These are phyloP conservation scores for Teratosphaeria zuluensis DNA, from an alignment of 2,329 filamentous ascomycete genomes.

Conservation along the genomic window DNA sequence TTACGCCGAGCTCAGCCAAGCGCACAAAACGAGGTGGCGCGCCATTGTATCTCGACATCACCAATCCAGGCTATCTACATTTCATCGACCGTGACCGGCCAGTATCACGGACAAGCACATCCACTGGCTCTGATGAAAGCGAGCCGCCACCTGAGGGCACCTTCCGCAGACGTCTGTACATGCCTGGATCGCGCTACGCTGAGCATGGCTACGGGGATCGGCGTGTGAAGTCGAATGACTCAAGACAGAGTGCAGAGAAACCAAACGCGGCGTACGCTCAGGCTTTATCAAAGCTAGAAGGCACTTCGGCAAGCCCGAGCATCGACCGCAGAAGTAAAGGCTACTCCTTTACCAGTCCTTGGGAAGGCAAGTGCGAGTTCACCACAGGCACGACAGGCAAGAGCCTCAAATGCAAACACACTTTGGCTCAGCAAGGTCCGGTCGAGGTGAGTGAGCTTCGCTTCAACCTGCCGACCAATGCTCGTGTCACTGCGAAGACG, in stretches of 20 bases:
- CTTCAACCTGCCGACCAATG: constrained; percentile 68
- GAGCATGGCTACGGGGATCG: constrained; percentile 30
- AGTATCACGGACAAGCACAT: constrained; percentile 19
- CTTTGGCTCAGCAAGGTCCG: constrained; percentile 19
- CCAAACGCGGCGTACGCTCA: constrained; percentile 7
- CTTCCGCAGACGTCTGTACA: constrained; percentile 39
- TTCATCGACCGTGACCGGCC: constrained; percentile 35
- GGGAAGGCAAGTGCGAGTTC: constrained; percentile 83
- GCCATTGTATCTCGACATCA: constrained; percentile 45
- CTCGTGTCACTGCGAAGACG: constrained; percentile 10
- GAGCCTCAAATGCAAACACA: constrained; percentile 24
- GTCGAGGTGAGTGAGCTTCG: constrained; percentile 69
- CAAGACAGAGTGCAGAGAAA: constrained; percentile 3
- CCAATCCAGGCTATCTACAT: constrained; percentile 50
- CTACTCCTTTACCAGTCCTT: constrained; percentile 75
- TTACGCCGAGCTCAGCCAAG: constrained; percentile 12
- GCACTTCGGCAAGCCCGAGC: constrained; percentile 1
- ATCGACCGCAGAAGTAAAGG: constrained; percentile 44
- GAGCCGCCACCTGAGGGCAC: constrained; percentile 22
- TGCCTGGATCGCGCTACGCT: constrained; percentile 35
- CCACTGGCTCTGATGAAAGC: constrained; percentile 13
- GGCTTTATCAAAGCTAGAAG: constrained; percentile 8
- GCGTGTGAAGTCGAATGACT: constrained; percentile 14
- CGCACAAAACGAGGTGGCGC: constrained; percentile 30
- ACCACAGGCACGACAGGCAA: constrained; percentile 66